Percentiles rank a stretch among this genome's conserved stretches.
Evolutionary conservation across 805 yeast species (phyloP).

Genomic region (Yamadazyma scolyti): DNA sequence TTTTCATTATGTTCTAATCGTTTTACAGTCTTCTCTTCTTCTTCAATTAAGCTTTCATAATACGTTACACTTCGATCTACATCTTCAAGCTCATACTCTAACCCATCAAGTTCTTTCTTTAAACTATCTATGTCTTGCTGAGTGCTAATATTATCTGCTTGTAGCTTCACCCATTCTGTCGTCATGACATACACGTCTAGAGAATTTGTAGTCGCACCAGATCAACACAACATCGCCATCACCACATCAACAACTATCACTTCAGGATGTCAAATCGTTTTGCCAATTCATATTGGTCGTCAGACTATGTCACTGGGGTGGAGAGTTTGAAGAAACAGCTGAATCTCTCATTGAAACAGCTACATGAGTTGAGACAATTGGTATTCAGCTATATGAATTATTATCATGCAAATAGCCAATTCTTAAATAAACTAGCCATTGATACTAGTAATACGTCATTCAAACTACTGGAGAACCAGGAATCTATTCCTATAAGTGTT

Average conservation of each 20-base stretch:
- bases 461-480: neutral
- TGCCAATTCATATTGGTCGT: conserved; percentile 39
- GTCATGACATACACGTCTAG: no score
- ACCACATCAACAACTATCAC: no score
- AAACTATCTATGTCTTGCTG: conserved; percentile 18
- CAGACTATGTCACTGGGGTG: conserved; percentile 37
- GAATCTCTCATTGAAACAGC: conserved; percentile 29
- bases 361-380: conserved; percentile 37
- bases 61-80: neutral
- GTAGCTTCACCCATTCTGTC: no score
- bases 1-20: conserved; percentile 7
- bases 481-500: neutral
- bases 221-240: no score
- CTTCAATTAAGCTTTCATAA: conserved; percentile 7
- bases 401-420: conserved; percentile 32
- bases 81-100: conserved; percentile 8
- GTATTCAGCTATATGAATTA: conserved; percentile 35
- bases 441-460: conserved; percentile 4
- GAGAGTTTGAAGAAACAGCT: conserved; percentile 27
- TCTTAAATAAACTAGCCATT: conserved; percentile 19
- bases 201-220: no score
- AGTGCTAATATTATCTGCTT: no score
- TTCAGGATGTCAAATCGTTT: conserved; percentile 15
- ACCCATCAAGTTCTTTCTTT: conserved; percentile 14
- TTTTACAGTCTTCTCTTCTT: conserved; percentile 6